These are phyloP conservation scores for Lycium barbarum DNA, from an alignment of 257 asterid genomes.

Conservation along the genomic window DNA sequence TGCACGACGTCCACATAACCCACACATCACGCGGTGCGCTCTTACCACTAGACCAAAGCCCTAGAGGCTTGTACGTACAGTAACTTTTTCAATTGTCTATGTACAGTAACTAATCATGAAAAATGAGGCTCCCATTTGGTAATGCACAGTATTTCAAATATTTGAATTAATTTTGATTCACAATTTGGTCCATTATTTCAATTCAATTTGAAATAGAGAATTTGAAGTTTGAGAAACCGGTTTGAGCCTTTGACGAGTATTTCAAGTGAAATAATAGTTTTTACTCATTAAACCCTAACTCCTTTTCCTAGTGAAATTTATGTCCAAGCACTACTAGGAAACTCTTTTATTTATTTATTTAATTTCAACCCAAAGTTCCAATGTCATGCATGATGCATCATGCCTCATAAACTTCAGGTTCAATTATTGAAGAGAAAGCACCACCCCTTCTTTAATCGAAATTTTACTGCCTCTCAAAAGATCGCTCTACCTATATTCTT, in stretches of 20 bases:
- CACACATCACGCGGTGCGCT: not conserved
- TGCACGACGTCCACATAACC: not conserved
- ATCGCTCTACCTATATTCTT: not conserved
- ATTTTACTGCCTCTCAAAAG: not conserved
- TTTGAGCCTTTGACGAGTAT: not conserved
- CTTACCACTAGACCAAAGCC: conserved; percentile 14
- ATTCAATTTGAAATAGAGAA: not conserved
- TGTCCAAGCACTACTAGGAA: not conserved
- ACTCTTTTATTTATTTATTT: not conserved
- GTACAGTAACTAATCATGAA: conserved; percentile 4
- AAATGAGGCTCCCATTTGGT: not conserved
- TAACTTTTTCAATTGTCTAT: not conserved
- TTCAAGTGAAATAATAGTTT: conserved; percentile 14
- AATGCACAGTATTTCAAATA: not conserved
- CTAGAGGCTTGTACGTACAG: not conserved
- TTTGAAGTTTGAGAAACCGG: not conserved
- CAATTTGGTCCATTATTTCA: not conserved
- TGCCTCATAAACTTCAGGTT: conserved; percentile 4
- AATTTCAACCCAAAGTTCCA: not conserved
- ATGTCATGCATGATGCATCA: not conserved
- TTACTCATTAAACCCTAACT: not conserved
- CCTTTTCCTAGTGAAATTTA: not conserved
- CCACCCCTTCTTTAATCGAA: conserved; percentile 2
- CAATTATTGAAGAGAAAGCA: conserved; percentile 22
- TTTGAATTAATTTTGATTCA: conserved; percentile 1